These are phyloP conservation scores for Penstemon eatonii DNA, from an alignment of 257 asterid species.

Conservation along the genomic window DNA sequence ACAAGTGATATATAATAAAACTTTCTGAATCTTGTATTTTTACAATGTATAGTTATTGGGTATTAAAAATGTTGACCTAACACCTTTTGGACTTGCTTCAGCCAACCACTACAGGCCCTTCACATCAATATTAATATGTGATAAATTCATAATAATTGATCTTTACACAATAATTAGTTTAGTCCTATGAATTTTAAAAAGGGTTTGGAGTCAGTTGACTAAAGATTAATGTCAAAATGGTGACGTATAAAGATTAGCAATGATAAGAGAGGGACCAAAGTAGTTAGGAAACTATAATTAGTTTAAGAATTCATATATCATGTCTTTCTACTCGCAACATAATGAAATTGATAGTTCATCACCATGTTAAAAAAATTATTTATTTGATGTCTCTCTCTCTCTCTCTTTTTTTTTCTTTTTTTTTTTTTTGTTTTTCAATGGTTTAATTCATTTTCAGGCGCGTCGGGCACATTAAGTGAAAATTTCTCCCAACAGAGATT, in stretches of 20 bases:
- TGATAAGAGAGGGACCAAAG: slow-evolving; percentile 64
- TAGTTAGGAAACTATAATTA: slow-evolving; percentile 53
- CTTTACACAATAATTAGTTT: not conserved
- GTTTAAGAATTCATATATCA: slow-evolving; percentile 40
- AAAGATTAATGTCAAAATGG: slow-evolving; percentile 47
- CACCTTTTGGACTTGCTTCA: not conserved
- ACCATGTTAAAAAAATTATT: not conserved
- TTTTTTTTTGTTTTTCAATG: too few relatives aligned
- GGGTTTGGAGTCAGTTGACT: slow-evolving; percentile 46
- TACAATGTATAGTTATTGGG: too few relatives aligned
- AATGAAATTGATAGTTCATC: slow-evolving; percentile 36
- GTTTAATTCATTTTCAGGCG: too few relatives aligned
- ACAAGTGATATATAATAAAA: too few relatives aligned
- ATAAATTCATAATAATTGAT: slow-evolving; percentile 32
- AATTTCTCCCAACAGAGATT: too few relatives aligned
- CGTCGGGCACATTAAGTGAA: too few relatives aligned
- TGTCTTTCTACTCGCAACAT: slow-evolving; percentile 29
- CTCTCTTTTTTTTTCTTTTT: too few relatives aligned
- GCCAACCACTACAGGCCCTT: slow-evolving; percentile 32
- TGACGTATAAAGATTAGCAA: slow-evolving; percentile 57
- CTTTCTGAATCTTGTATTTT: too few relatives aligned
- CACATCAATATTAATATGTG: slow-evolving; percentile 3
- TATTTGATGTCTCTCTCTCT: not conserved
- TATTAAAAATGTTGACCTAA: slow-evolving; percentile 21
- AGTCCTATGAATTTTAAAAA: slow-evolving; percentile 11